Percentiles rank a stretch among this genome's conserved stretches.
Evolutionary conservation across 306 rosid species (phyloP).

Genomic region (Fragaria vesca): DNA sequence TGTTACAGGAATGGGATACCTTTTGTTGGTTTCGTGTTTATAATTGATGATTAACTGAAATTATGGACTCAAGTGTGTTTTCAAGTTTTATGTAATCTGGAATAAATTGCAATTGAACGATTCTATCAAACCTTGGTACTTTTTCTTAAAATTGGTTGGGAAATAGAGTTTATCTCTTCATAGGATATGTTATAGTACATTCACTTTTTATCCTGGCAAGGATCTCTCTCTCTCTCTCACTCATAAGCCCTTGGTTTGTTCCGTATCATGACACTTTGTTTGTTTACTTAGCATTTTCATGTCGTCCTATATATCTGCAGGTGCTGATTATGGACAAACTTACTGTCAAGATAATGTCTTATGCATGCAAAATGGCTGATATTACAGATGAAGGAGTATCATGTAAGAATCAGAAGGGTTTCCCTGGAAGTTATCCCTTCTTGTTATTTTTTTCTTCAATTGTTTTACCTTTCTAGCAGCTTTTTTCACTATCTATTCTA

Average conservation of each 20-base stretch:
- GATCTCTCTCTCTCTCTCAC: constrained; percentile 11
- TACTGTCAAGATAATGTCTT: constrained; percentile 94
- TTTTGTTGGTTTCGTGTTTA: neutral
- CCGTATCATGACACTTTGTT: neutral
- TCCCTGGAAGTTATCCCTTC: neutral
- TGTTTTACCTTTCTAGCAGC: neutral
- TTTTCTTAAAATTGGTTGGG: neutral
- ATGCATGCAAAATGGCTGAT: constrained; percentile 97
- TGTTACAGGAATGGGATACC: neutral
- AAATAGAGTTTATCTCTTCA: neutral
- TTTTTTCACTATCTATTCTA: constrained; percentile 17
- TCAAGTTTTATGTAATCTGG: neutral
- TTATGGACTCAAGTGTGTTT: neutral
- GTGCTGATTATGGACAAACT: constrained; percentile 96
- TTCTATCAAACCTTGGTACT: neutral
- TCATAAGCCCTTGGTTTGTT: neutral
- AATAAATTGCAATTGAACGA: neutral
- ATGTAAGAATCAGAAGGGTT: constrained; percentile 55
- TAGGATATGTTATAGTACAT: neutral
- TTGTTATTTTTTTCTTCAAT: constrained; percentile 10
- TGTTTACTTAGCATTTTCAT: constrained; percentile 11
- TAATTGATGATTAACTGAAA: neutral
- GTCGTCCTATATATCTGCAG: constrained; percentile 44
- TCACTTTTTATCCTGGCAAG: neutral
- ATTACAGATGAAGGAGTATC: constrained; percentile 94